Conservation (phyloP, 1,284 basidiomycete species). For the Phaffia rhodozyma region DNA sequence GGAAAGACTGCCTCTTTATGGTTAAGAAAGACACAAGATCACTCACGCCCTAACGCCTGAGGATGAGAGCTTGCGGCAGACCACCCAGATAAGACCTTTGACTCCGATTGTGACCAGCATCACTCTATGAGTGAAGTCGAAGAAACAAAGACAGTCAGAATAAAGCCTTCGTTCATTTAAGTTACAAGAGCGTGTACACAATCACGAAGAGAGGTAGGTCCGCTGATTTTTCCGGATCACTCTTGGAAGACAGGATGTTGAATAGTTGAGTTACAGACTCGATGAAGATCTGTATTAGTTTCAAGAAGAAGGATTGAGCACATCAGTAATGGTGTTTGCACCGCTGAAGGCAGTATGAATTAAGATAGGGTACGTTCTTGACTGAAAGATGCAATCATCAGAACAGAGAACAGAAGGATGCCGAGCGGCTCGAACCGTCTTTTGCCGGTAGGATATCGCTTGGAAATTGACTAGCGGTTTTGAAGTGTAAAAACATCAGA, state of each 20-base stretch:
- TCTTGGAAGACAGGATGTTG: slow-evolving; percentile 18
- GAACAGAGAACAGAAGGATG: slow-evolving; percentile 25
- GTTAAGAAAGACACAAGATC: not conserved
- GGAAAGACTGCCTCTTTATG: not conserved
- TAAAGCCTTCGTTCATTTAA: slow-evolving; percentile 23
- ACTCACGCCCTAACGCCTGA: slow-evolving; percentile 12
- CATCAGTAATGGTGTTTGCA: too few relatives aligned
- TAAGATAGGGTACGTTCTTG: slow-evolving; percentile 13
- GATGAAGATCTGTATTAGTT: slow-evolving; percentile 37
- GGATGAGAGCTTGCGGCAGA: slow-evolving; percentile 26
- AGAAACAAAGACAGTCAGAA: slow-evolving; percentile 25
- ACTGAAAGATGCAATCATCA: slow-evolving; percentile 41
- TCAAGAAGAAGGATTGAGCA: not conserved
- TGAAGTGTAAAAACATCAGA: slow-evolving; percentile 17
- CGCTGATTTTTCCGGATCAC: slow-evolving; percentile 24
- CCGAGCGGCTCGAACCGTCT: slow-evolving; percentile 40
- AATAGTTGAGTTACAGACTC: slow-evolving; percentile 37
- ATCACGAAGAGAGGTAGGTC: slow-evolving; percentile 32
- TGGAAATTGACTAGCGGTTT: slow-evolving; percentile 3
- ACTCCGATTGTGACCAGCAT: slow-evolving; percentile 45
- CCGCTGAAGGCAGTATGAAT: slow-evolving; percentile 21
- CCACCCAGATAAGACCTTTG: slow-evolving; percentile 40
- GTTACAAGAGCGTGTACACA: slow-evolving; percentile 4
- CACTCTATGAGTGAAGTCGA: slow-evolving; percentile 21
- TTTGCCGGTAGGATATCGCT: slow-evolving; percentile 41